phyloP scores from a whole-genome alignment of 495 filamentous ascomycete species.

The Hyaloscypha hepaticicola region DNA sequence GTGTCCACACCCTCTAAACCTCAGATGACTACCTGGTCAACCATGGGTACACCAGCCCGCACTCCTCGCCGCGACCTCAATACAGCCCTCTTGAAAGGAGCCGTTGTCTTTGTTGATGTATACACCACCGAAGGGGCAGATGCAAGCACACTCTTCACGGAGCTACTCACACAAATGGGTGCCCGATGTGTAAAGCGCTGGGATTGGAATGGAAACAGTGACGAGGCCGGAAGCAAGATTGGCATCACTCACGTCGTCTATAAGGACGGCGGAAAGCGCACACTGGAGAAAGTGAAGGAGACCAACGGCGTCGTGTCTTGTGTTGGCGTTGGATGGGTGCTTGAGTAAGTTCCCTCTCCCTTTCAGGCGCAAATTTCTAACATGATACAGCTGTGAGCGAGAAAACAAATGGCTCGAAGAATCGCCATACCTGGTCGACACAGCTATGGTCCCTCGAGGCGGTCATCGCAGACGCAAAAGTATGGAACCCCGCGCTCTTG shows the following conservation, averaged over 20 bases:
- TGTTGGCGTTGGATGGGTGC: conserved; percentile 84
- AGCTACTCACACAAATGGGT: conserved; percentile 80
- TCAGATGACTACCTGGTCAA: conserved; percentile 42
- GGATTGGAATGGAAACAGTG: conserved; percentile 69
- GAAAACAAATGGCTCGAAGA: conserved; percentile 76
- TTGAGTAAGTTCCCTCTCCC: conserved; percentile 62
- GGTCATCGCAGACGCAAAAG: conserved; percentile 80
- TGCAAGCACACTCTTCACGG: conserved; percentile 78
- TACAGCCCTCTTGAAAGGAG: conserved; percentile 60
- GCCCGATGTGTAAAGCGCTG: conserved; percentile 81
- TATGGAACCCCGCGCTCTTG: conserved; percentile 82
- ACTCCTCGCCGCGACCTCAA: conserved; percentile 52
- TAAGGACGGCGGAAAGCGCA: conserved; percentile 87
- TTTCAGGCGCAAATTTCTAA: conserved; percentile 16
- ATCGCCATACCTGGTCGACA: conserved; percentile 67
- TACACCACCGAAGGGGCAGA: conserved; percentile 85
- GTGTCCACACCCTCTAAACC: conserved; percentile 23
- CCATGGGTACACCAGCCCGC: conserved; percentile 52
- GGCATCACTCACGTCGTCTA: conserved; percentile 95
- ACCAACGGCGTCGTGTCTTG: conserved; percentile 74
- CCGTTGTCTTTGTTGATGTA: conserved; percentile 90
- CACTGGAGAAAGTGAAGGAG: conserved; percentile 80
- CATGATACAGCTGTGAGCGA: conserved; percentile 65
- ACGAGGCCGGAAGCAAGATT: conserved; percentile 48
- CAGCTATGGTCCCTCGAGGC: conserved; percentile 68